Base-by-base conservation (phyloP, 805 yeast genomes). In the Sugiyamaella floridensis region DNA sequence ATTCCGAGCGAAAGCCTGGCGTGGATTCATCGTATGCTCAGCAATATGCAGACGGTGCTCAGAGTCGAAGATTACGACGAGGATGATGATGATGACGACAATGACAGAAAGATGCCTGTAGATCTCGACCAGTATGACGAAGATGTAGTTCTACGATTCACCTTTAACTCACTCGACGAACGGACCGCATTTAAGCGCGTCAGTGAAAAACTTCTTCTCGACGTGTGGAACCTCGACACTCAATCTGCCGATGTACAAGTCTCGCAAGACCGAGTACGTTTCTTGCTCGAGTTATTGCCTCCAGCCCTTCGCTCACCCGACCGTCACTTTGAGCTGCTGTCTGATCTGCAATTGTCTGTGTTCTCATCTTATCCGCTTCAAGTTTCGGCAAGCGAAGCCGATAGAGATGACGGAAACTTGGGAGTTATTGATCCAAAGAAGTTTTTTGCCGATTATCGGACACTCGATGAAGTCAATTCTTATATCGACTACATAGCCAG, bases 381-480 rank as follows among this genome's bases (percentile, higher is more conserved):
- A 42, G 5, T 15, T 19, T 11, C 29, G 3, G 26, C 6, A 3
- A 22, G 26, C 26, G 6, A 22, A 22, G 26, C 6, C 3, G 14
- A 9, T 16, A 20, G 29, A 22, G 19, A 45, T 28, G 8, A 20
- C 19, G 20, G 20, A 43, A 22, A 22, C 26, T 4, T 6, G 14
- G 16, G 46, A 43, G 29, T 10, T 18, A 14, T 15, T 14, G 15
- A 7, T 34, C 47, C 45, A 6, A 63, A 61, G 29, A 58, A 81
- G 3, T 89, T 89, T 64, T 89, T 89, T 67, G 77, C 75, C 55
- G 82, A 80, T 48, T 89, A 81, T 68, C 74, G 90, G 55, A 80
- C 85, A 29, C 70, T 87, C 55, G 77, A 78, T 29, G 77, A 88
- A 3, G 83, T 89, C 16, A 76, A 86, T 60, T 71, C 82, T 0